Conservation (phyloP, 768 basidiomycete genomes). For the Mycena galericulata region DNA sequence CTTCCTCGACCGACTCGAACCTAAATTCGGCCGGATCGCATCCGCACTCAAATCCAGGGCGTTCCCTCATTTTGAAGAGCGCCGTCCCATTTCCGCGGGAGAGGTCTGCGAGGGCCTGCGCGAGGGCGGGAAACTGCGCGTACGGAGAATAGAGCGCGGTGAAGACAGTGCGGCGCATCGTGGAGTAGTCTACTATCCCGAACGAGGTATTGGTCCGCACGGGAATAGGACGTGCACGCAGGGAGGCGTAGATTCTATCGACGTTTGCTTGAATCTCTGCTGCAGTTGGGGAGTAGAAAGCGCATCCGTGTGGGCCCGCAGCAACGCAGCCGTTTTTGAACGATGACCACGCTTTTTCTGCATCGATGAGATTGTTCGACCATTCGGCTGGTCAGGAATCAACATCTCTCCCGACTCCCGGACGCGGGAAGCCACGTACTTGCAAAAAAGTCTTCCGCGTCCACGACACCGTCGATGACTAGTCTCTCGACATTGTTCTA, state of each 20-base stretch:
- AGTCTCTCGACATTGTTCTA: constrained; percentile 32
- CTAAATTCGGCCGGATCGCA: constrained; percentile 36
- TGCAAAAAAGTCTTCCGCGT: constrained; percentile 24
- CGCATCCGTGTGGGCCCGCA: too few species aligned
- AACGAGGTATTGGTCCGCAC: too few species aligned
- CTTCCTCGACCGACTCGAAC: constrained; percentile 10
- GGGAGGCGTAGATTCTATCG: constrained; percentile 45
- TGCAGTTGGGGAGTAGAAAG: constrained; percentile 52
- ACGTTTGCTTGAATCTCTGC: constrained; percentile 49
- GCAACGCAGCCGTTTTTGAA: constrained; percentile 53
- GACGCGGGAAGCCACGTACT: constrained; percentile 8
- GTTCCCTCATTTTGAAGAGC: constrained; percentile 35
- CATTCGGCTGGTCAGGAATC: too few species aligned
- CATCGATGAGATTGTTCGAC: constrained; percentile 40
- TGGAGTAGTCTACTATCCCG: constrained; percentile 50
- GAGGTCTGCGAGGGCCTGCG: constrained; percentile 50
- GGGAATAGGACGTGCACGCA: too few species aligned
- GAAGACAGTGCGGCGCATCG: constrained; percentile 47
- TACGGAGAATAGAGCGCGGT: constrained; percentile 51
- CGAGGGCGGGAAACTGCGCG: constrained; percentile 47
- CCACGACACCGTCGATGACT: constrained; percentile 31
- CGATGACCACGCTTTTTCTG: constrained; percentile 48
- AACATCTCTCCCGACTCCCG: too few species aligned
- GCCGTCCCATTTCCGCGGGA: constrained; percentile 44
- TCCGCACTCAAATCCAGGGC: constrained; percentile 45